Evolutionary conservation across 2,329 filamentous ascomycete species (phyloP).

Genomic region (Talaromyces verruculosus): DNA sequence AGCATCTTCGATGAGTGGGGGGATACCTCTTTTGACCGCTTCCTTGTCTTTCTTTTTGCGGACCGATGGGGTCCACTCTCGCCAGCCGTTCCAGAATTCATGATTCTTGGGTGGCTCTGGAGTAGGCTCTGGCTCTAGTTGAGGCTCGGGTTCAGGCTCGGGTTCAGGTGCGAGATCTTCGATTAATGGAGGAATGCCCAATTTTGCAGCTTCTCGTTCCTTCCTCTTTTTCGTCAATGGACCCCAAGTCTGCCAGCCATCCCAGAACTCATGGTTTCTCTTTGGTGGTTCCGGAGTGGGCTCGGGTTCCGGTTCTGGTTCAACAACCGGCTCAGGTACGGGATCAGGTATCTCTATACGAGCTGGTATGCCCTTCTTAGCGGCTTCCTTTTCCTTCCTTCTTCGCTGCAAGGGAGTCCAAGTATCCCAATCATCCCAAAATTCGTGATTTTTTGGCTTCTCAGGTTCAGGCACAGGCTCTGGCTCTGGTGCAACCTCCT

Average conservation of each 20-base stretch:
- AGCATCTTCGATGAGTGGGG: conserved; percentile 12
- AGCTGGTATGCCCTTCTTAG: conserved; percentile 20
- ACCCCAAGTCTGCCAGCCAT: conserved; percentile 10
- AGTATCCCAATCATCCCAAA: conserved; percentile 22
- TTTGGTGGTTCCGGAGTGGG: conserved; percentile 22
- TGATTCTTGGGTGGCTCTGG: conserved; percentile 16
- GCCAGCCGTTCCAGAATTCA: conserved; percentile 17
- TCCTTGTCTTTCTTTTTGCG: conserved; percentile 19
- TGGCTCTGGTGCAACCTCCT: conserved; percentile 25
- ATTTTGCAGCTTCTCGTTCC: conserved; percentile 15
- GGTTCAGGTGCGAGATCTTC: conserved; percentile 17
- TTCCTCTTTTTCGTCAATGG: conserved; percentile 1
- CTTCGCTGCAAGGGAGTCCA: conserved; percentile 25
- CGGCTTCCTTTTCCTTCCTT: conserved; percentile 22
- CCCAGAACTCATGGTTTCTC: conserved; percentile 14
- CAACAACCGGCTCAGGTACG: conserved; percentile 27
- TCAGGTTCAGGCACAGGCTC: conserved; percentile 29
- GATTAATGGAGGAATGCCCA: conserved; percentile 13
- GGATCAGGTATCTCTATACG: conserved; percentile 25
- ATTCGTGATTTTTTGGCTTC: conserved; percentile 20
- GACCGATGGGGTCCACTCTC: not conserved
- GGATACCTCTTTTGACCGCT: conserved; percentile 15
- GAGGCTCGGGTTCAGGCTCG: conserved; percentile 27
- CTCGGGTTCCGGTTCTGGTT: conserved; percentile 27
- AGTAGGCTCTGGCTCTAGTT: conserved; percentile 28